Percentiles rank a stretch among this genome's conserved stretches.
Evolutionary conservation across 805 yeast genomes (phyloP).

Genomic region (Wickerhamomyces xylosicus): DNA sequence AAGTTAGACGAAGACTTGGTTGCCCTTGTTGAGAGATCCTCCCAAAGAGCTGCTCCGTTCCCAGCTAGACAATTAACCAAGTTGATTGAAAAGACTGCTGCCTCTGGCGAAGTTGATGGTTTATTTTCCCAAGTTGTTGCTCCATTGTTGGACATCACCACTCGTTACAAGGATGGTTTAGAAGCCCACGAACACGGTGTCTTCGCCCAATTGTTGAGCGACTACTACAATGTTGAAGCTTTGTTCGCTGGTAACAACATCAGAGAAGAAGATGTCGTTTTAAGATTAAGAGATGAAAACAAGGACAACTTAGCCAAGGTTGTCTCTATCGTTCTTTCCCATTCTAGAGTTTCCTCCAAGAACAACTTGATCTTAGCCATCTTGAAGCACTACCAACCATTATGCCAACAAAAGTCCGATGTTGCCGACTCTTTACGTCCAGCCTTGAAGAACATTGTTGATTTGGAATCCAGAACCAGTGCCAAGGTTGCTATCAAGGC

Average conservation of each 20-base stretch:
- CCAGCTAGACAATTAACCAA: conserved; percentile 83
- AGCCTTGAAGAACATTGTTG: conserved; percentile 70
- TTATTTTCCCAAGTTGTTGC: conserved; percentile 50
- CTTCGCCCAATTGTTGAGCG: conserved; percentile 56
- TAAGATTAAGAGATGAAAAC: conserved; percentile 81
- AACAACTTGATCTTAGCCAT: conserved; percentile 84
- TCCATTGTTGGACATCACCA: conserved; percentile 67
- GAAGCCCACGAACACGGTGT: conserved; percentile 75
- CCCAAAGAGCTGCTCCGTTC: conserved; percentile 67
- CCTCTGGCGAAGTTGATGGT: conserved; percentile 41
- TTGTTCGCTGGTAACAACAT: conserved; percentile 66
- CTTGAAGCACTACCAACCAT: conserved; percentile 69
- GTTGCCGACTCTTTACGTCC: conserved; percentile 61
- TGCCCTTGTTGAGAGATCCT: conserved; percentile 56
- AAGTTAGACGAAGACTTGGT: conserved; percentile 62
- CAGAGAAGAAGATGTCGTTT: conserved; percentile 83
- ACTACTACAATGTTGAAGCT: conserved; percentile 70
- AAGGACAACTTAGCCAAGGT: conserved; percentile 68
- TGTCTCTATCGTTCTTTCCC: conserved; percentile 68
- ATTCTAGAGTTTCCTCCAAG: conserved; percentile 87
- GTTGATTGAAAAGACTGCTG: conserved; percentile 50
- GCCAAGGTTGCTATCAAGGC: conserved; percentile 94
- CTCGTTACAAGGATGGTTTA: conserved; percentile 63
- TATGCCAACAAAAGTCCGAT: conserved; percentile 60
- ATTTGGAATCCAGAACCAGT: conserved; percentile 80